Base-by-base conservation (phyloP, 2,329 filamentous ascomycete species). In the Paracoccidioides lutzii region DNA sequence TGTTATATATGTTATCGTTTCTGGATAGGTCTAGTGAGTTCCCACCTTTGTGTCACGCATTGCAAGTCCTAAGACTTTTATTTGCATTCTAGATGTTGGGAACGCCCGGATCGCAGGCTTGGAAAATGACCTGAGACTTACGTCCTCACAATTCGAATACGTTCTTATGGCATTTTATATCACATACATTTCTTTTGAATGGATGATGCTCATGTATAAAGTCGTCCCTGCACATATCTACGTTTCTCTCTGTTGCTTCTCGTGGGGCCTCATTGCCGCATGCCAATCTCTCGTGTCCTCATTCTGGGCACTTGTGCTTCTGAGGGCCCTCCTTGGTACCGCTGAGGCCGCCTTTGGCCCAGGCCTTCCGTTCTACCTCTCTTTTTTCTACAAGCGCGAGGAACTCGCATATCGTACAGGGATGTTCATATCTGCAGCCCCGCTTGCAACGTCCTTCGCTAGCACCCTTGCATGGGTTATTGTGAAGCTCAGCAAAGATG, bases 321-420 rank as follows among this genome's bases (percentile, higher is more conserved):
- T 76, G 5, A 66, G 73, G 22, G 68, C 67, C 22, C 51, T 71
- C 3, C 73, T 83, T 3, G 80, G 80, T 0, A 72, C 82, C 48
- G 73, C 76, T 10, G 81, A 84, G 68, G 81, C 81, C 0, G 81
- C 81, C 0, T 84, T 84, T 62, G 76, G 77, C 0, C 80, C 81
- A 0, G 82, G 82, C 4, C 77, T 84, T 0, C 82, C 82, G 0
- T 83, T 83, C 63, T 84, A 82, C 59, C 68, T 85, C 7, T 82
- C 80, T 0, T 78, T 83, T 63, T 84, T 85, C 70, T 84, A 80
- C 65, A 76, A 75, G 12, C 72, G 80, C 5, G 73, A 81, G 49
- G 91, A 97, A 69, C 75, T 96, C 38, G 91, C 90, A 0, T 85
- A 93, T 58, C 78, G 90, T 41, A 93, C 87, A 0, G 90, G 89